phyloP scores from a whole-genome alignment of 805 yeast species.

The Vanderwaltozyma verrucispora region DNA sequence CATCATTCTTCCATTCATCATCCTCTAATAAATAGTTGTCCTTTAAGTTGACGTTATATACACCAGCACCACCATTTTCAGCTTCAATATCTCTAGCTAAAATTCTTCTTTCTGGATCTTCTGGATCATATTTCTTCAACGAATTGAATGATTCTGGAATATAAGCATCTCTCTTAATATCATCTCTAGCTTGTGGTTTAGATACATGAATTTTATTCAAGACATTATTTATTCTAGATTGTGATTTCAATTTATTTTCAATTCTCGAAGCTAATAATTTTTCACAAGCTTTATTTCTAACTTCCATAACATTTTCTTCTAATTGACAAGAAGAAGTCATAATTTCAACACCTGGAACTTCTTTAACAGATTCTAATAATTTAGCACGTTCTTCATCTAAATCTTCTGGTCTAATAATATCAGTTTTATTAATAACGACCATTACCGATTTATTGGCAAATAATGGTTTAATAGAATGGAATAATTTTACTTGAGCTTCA shows the following conservation, averaged over 20 bases:
- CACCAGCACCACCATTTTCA: conserved; percentile 99
- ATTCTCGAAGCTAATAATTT: conserved; percentile 89
- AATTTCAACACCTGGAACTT: conserved; percentile 76
- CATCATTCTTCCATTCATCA: conserved; percentile 95
- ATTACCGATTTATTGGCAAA: conserved; percentile 94
- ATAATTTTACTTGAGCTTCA: conserved; percentile 94
- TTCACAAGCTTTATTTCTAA: conserved; percentile 95
- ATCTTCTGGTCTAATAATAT: conserved; percentile 78
- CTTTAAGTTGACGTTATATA: conserved; percentile 83
- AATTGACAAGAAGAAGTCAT: conserved; percentile 89
- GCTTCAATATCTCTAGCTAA: conserved; percentile 85
- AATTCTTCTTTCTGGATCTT: conserved; percentile 72
- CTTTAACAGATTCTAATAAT: conserved; percentile 52
- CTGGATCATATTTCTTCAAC: conserved; percentile 57
- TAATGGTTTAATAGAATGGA: conserved; percentile 93
- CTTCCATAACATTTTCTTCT: conserved; percentile 91
- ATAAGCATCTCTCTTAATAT: conserved; percentile 61
- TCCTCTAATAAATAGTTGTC: conserved; percentile 88
- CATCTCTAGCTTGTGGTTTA: conserved; percentile 82
- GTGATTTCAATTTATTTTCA: conserved; percentile 91
- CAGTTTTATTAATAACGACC: conserved; percentile 93
- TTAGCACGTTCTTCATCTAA: conserved; percentile 66
- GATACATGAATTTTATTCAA: conserved; percentile 95
- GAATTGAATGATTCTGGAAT: conserved; percentile 68
- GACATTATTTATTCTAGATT: conserved; percentile 79